Conservation (phyloP, 1,284 basidiomycete genomes). For the Neonothopanus nambi region DNA sequence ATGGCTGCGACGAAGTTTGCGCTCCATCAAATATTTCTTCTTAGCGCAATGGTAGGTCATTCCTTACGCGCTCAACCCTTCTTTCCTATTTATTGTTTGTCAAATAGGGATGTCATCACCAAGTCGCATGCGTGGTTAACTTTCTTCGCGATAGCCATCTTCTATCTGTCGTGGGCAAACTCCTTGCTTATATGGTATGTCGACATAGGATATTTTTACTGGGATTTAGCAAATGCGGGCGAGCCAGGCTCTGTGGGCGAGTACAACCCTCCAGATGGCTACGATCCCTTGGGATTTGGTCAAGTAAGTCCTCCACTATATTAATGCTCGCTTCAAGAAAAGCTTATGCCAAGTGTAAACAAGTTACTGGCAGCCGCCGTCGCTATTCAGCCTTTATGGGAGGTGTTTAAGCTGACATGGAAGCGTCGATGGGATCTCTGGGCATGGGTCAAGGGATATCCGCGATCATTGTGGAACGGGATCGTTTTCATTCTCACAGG, state of each 20-base stretch:
- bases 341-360: neutral
- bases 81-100: neutral
- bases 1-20: slow-evolving; percentile 7
- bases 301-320: slow-evolving; percentile 4
- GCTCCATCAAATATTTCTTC: slow-evolving; percentile 7
- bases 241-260: neutral
- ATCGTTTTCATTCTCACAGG: slow-evolving; percentile 16
- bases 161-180: slow-evolving; percentile 13
- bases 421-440: neutral
- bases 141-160: slow-evolving; percentile 6
- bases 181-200: slow-evolving; percentile 4
- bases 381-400: slow-evolving; percentile 13
- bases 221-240: neutral
- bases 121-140: slow-evolving; percentile 16
- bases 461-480: slow-evolving; percentile 13
- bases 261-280: slow-evolving; percentile 7
- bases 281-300: slow-evolving; percentile 14
- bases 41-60: slow-evolving; percentile 14
- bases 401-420: slow-evolving; percentile 9
- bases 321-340: neutral
- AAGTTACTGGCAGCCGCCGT: slow-evolving; percentile 16
- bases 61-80: neutral
- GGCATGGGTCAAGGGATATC: slow-evolving; percentile 12
- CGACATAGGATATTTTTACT: slow-evolving; percentile 6
- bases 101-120: slow-evolving; percentile 15